Evolutionary conservation across 2,329 filamentous ascomycete genomes (phyloP), one percentile per base, ranked within the genome.

Genomic region (Xylariales sp.): DNA sequence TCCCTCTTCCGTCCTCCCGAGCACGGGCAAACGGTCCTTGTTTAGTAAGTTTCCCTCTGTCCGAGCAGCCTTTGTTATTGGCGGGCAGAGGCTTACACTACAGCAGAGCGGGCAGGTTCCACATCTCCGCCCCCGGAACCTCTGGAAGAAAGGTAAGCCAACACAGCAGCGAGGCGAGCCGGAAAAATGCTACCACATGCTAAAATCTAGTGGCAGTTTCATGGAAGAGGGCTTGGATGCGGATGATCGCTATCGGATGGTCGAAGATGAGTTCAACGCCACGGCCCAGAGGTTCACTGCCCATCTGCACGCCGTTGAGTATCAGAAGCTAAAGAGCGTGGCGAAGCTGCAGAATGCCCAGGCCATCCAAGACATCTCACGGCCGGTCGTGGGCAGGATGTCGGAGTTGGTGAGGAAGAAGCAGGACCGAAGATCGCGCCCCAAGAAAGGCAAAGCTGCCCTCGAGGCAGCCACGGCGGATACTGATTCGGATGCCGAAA

Each of bases 191-290:
- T n/a, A n/a, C n/a, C n/a, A n/a, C n/a, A n/a, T n/a, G n/a, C n/a
- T n/a, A n/a, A n/a, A n/a, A n/a, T n/a, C n/a, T n/a, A n/a, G n/a
- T n/a, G 7, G 14, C 38, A 81, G 77, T 20, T 70, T 70, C 55
- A 89, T 91, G 83, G 64, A 68, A 3, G 69, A 78, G 32, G 81
- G 80, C 3, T 58, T 74, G n/a, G 66, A 74, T 4, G 60, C 71
- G n/a, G 87, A 93, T 56, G 85, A 90, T 54, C 65, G 63, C 38
- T 91, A 78, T 59, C 81, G 85, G 51, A 90, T 91, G 83, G 87
- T 93, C 0, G 87, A 91, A 58, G 87, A 93, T 50, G 86, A 91
- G 48, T 78, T 93, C 45, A 63, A 83, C 15, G 64, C 73, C 13
- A 76, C 80, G 0, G 86, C 86, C 0, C 75, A 78, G 37, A 64